Percentiles rank a stretch among this genome's conserved stretches.
These are phyloP conservation scores for Suillus sp. DNA, from an alignment of 768 basidiomycete species.

Conservation along the genomic window DNA sequence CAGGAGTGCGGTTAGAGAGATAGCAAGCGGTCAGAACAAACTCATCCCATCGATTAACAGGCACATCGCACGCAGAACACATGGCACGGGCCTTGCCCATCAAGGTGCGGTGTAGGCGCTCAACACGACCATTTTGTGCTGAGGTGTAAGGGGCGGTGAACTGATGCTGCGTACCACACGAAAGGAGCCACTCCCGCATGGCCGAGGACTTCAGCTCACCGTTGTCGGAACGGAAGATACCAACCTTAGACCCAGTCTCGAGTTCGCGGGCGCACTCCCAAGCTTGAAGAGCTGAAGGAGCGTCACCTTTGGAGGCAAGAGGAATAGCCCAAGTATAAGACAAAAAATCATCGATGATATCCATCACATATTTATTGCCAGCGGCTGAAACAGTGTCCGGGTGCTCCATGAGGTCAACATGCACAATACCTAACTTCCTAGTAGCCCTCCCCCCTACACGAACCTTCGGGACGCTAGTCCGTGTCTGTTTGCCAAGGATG, in stretches of 20 bases:
- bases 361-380: too few relatives aligned
- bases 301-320: constrained; percentile 34
- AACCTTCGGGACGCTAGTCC: constrained; percentile 9
- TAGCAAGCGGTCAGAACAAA: too few relatives aligned
- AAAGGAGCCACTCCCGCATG: constrained; percentile 19
- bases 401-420: constrained; percentile 16
- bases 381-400: constrained; percentile 29
- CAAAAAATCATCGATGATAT: too few relatives aligned
- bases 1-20: too few relatives aligned
- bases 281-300: constrained; percentile 23
- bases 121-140: too few relatives aligned
- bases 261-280: constrained; percentile 34
- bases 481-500: constrained; percentile 13
- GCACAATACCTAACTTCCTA: neutral
- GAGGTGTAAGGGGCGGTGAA: too few relatives aligned
- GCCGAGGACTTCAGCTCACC: constrained; percentile 25
- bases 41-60: too few relatives aligned
- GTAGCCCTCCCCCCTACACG: constrained; percentile 2
- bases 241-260: constrained; percentile 22
- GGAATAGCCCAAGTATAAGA: too few relatives aligned
- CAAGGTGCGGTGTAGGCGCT: too few relatives aligned
- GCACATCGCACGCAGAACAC: too few relatives aligned
- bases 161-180: neutral
- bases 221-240: constrained; percentile 23
- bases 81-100: too few relatives aligned